Evolutionary conservation across 257 asterid genomes (phyloP).

Genomic region (Marsdenia floribunda): DNA sequence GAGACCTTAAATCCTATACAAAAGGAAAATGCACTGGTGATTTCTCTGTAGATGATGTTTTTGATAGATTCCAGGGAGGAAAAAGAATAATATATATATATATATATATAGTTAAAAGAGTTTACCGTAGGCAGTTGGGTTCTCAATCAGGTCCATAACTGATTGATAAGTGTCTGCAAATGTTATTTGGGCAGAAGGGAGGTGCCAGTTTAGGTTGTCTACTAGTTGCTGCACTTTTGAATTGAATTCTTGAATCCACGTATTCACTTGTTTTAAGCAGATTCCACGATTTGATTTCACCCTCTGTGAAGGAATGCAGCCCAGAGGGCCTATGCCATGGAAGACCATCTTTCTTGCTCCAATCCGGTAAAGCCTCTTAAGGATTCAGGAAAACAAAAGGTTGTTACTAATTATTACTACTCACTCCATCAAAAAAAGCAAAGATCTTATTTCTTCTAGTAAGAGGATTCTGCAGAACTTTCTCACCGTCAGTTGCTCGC

Average conservation of each 20-base stretch:
- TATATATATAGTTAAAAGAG: not conserved
- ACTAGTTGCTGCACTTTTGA: slow-evolving; percentile 40
- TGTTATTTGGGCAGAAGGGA: slow-evolving; percentile 46
- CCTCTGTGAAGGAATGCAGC: slow-evolving; percentile 84
- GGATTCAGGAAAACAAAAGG: not conserved
- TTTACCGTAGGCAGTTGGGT: slow-evolving; percentile 58
- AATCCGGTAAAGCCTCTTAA: slow-evolving; percentile 38
- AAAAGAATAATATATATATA: no score
- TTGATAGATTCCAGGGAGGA: no score
- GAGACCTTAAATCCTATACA: slow-evolving; percentile 66
- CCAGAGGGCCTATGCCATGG: slow-evolving; percentile 69
- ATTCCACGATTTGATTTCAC: slow-evolving; percentile 44
- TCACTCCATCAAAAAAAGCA: no score
- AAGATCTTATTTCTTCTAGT: no score
- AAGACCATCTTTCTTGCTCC: slow-evolving; percentile 76
- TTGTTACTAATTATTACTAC: not conserved
- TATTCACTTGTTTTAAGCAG: slow-evolving; percentile 63
- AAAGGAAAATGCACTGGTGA: not conserved
- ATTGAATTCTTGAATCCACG: slow-evolving; percentile 63
- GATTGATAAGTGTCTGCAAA: slow-evolving; percentile 60
- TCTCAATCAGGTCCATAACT: slow-evolving; percentile 55
- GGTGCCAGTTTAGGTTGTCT: slow-evolving; percentile 40
- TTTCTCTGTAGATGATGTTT: not conserved
- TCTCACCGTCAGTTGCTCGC: slow-evolving; percentile 48
- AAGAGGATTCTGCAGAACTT: not conserved